Percentiles rank a stretch among this genome's conserved stretches.
Conservation (phyloP, 192 early-diverging fungal species). For the Radiomyces spectabilis region DNA sequence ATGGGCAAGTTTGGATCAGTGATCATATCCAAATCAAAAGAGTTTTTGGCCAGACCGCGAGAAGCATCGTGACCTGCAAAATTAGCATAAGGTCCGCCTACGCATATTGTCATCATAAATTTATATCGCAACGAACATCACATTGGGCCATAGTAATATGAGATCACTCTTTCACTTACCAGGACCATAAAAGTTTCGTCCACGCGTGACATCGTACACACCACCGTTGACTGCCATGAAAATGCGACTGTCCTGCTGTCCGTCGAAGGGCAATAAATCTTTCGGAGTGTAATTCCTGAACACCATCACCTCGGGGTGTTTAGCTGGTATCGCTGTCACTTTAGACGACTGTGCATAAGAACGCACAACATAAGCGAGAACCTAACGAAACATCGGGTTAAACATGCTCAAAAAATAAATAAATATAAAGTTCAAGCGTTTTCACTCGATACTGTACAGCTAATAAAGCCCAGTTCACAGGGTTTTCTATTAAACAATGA, state of each 20-base stretch:
- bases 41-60: constrained; percentile 81
- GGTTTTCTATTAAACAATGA: constrained; percentile 53
- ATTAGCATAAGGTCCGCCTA: constrained; percentile 89
- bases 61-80: constrained; percentile 97
- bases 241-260: constrained; percentile 56
- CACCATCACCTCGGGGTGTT: constrained; percentile 51
- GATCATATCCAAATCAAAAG: constrained; percentile 74
- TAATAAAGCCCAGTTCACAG: constrained; percentile 63
- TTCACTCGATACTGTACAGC: constrained; percentile 18
- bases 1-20: constrained; percentile 61
- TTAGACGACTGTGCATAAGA: constrained; percentile 33
- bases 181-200: constrained; percentile 86
- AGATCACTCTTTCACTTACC: constrained; percentile 31
- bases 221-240: constrained; percentile 78
- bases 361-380: constrained; percentile 44
- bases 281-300: constrained; percentile 72
- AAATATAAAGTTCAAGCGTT: background rate
- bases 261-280: constrained; percentile 69
- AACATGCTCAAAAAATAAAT: background rate
- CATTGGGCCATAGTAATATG: too few relatives aligned
- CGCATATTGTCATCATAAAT: too few relatives aligned
- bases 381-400: too few relatives aligned
- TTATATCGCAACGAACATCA: too few relatives aligned
- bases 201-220: constrained; percentile 84
- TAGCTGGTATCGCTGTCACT: constrained; percentile 14